Evolutionary conservation across 2,329 filamentous ascomycete genomes (phyloP).

Genomic region (Fusarium pseudocircinatum): DNA sequence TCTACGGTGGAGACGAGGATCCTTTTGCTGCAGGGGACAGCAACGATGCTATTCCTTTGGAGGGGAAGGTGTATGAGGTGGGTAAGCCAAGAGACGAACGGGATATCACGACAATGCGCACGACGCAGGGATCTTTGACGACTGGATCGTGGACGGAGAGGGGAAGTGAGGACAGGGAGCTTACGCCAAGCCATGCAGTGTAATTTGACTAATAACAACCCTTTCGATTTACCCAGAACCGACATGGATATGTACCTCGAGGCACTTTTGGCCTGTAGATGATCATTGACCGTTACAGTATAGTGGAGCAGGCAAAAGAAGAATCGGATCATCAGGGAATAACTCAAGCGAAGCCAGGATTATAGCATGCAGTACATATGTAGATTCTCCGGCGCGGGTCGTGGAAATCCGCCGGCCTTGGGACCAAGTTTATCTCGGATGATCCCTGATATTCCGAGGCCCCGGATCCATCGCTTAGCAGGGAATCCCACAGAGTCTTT

Average conservation of each 20-base stretch:
- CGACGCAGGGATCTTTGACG: neutral
- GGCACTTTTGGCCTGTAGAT: neutral
- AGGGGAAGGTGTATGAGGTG: neutral
- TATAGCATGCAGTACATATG: neutral
- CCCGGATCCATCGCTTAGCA: constrained; percentile 4
- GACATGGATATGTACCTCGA: neutral
- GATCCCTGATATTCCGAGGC: neutral
- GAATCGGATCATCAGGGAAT: neutral
- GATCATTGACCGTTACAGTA: neutral
- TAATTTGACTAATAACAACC: neutral
- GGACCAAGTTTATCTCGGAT: neutral
- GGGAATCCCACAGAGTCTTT: neutral
- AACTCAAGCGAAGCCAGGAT: too few relatives aligned
- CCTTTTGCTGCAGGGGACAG: constrained; percentile 5
- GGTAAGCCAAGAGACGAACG: neutral
- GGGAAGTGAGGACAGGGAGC: constrained; percentile 10
- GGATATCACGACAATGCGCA: neutral
- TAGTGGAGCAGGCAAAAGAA: neutral
- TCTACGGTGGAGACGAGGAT: constrained; percentile 10
- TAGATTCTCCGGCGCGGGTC: neutral
- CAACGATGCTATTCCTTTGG: constrained; percentile 4
- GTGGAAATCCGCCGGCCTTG: neutral
- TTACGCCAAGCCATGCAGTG: constrained; percentile 15
- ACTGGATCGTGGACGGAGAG: constrained; percentile 10
- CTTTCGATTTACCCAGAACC: neutral